Evolutionary conservation across 148 eudicot species (phyloP).

Genomic region (Salicornia ramosissima): DNA sequence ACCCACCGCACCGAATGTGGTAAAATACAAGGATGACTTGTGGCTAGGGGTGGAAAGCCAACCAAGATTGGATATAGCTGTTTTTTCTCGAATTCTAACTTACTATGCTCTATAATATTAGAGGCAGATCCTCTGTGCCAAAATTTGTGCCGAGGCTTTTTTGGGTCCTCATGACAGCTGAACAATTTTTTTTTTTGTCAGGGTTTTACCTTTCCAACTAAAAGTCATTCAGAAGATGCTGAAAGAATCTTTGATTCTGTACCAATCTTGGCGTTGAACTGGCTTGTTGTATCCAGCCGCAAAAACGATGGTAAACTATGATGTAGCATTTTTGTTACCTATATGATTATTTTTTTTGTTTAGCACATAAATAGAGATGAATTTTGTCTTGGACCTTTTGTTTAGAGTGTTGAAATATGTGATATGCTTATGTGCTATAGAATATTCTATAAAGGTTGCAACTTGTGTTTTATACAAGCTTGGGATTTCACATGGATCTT

Average conservation of each 20-base stretch:
- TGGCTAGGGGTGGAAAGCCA: no score
- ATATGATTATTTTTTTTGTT: background rate
- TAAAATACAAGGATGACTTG: no score
- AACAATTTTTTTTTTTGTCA: conserved; percentile 7
- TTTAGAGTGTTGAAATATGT: background rate
- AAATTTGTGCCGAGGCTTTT: no score
- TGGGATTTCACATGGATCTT: conserved; percentile 22
- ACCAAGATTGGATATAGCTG: no score
- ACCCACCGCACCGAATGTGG: no score
- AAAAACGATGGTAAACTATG: conserved; percentile 9
- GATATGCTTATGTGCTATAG: conserved; percentile 15
- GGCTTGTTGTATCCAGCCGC: conserved; percentile 21
- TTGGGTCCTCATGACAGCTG: conserved; percentile 9
- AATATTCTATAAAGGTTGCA: conserved; percentile 20
- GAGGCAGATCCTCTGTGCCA: no score
- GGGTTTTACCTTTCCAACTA: conserved; percentile 19
- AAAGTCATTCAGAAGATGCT: conserved; percentile 6
- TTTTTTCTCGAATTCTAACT: no score
- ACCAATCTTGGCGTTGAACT: conserved; percentile 5
- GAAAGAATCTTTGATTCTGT: background rate
- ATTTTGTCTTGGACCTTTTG: conserved; percentile 7
- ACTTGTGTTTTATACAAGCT: conserved; percentile 15
- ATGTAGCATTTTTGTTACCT: conserved; percentile 3
- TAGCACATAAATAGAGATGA: background rate
- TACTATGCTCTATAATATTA: no score